These are phyloP conservation scores for Penicillium sp. DNA, from an alignment of 2,329 filamentous ascomycete species.

Conservation along the genomic window DNA sequence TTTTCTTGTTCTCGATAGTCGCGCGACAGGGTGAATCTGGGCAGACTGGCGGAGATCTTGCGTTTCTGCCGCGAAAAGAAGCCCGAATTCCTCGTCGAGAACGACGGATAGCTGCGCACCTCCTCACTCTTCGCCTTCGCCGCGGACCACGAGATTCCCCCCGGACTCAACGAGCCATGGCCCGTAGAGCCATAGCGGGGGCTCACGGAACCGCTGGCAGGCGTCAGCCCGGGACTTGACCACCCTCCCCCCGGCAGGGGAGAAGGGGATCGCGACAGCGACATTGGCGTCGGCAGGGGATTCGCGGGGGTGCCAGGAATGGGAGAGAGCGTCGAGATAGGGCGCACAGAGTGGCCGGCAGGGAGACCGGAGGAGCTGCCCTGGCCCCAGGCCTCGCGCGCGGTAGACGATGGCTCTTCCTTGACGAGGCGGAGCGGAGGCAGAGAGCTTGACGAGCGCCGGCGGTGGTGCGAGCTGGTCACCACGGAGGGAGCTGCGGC, in stretches of 20 bases:
- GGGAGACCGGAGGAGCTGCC: conserved; percentile 24
- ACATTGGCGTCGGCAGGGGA: conserved; percentile 62
- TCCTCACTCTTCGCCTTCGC: conserved; percentile 73
- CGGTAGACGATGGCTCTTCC: conserved; percentile 17
- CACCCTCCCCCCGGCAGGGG: conserved; percentile 81
- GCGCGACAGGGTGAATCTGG: conserved; percentile 59
- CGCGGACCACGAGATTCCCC: conserved; percentile 71
- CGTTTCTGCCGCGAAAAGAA: conserved; percentile 85
- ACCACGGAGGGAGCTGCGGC: conserved; percentile 7
- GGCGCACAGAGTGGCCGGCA: conserved; percentile 15
- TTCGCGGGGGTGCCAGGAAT: conserved; percentile 58
- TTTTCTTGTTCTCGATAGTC: conserved; percentile 77
- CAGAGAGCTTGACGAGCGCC: conserved; percentile 46
- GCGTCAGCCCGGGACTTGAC: conserved; percentile 75
- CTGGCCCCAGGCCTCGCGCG: conserved; percentile 18
- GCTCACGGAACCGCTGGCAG: conserved; percentile 67
- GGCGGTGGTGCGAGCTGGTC: conserved; percentile 29
- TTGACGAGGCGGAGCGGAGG: conserved; percentile 38
- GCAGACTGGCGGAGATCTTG: conserved; percentile 72
- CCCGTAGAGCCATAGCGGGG: conserved; percentile 44
- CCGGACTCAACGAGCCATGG: conserved; percentile 19
- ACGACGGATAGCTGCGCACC: conserved; percentile 71
- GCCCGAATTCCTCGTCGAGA: conserved; percentile 74
- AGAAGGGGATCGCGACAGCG: conserved; percentile 80
- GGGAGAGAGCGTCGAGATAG: conserved; percentile 27